Base-by-base conservation (phyloP, 495 filamentous ascomycete genomes). In the Aspergillus bridgeri region DNA sequence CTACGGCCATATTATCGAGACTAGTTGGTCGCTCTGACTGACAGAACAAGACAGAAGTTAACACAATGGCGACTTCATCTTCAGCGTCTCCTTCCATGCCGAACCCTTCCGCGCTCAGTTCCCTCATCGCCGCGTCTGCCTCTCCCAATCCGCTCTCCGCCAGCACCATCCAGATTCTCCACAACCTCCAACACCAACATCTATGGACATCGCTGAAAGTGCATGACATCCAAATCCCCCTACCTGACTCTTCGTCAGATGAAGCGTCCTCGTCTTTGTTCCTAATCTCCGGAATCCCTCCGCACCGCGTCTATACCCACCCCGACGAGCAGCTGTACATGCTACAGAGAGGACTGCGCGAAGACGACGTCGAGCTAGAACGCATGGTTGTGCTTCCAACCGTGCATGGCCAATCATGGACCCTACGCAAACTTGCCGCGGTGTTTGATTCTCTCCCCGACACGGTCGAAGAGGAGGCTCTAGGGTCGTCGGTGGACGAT, bases 251-350 rank as follows among this genome's bases (percentile, higher is more conserved):
- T 53, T 29, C 50, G 33, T 51, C 65, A 51, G 65, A 62, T 23
- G 38, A 54, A 1, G 22, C 57, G 4, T 53, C 63, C 6, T 75
- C 86, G 4, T 78, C 81, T 6, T 76, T 86, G 38, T 87, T 84
- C 2, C 69, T 98, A 59, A 79, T 98, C 49, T 90, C 90, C 5
- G 94, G 94, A 5, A 78, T 96, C n/a, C 92, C 94, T 7, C 91
- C 94, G 6, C 83, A 88, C 50, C 83, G 85, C 6, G 80, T 96
- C 21, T 98, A 98, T 74, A 81, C 89, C 53, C 92, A 98, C 70
- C 94, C 94, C 6, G 94, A 97, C 70, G 90, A 95, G 72, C 91
- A 96, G 72, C 81, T 92, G 44, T 87, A 84, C 60, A 81, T 90
- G 69, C 73, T 96, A 54, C 85, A 89, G 69, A 68, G 60, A 15